Evolutionary conservation across 1,139 yeast species (phyloP).

Genomic region (Kurtzmaniella quercitrusa): DNA sequence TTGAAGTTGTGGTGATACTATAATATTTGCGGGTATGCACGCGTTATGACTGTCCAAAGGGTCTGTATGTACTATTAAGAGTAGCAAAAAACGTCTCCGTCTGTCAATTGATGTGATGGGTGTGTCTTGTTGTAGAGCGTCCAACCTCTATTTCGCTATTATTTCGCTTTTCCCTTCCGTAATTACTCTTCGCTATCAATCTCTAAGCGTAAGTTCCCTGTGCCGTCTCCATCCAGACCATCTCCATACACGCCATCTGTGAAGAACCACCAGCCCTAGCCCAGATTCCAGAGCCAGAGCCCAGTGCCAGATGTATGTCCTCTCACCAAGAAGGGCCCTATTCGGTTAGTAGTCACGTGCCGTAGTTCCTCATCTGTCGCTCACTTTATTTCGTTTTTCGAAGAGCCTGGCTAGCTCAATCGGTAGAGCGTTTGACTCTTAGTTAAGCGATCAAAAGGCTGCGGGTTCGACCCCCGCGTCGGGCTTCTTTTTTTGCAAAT

Average conservation of each 20-base stretch:
- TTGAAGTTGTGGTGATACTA: slow-evolving; percentile 44
- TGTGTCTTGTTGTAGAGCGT: no score
- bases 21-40: neutral
- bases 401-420: slow-evolving; percentile 16
- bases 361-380: neutral
- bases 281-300: neutral
- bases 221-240: no score
- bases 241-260: no score
- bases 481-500: slow-evolving; percentile 27
- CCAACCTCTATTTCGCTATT: no score
- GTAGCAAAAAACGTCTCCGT: no score
- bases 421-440: slow-evolving; percentile 19
- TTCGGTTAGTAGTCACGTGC: no score
- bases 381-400: neutral
- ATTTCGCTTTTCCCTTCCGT: no score
- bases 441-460: slow-evolving; percentile 36
- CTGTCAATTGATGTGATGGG: no score
- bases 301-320: no score
- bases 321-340: no score
- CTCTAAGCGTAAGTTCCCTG: no score
- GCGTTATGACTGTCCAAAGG: neutral
- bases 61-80: neutral
- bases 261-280: neutral
- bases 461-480: slow-evolving; percentile 53
- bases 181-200: no score